A percentile compares a stretch with the other conserved stretches of the same genome.
Evolutionary conservation across 2,329 filamentous ascomycete species (phyloP).

Genomic region (Coniella vitis): DNA sequence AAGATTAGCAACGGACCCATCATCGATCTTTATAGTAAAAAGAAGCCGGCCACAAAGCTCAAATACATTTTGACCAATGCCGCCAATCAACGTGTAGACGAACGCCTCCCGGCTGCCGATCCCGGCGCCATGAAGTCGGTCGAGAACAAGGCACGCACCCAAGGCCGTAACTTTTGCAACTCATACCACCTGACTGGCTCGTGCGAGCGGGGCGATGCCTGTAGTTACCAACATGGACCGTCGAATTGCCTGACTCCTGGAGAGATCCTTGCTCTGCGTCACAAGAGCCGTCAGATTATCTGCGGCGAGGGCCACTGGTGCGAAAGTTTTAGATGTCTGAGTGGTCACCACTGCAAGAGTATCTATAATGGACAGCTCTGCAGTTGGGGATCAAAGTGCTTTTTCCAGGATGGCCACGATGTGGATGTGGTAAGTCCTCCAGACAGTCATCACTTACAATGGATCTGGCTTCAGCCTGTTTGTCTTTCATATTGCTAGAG

Average conservation of each 20-base stretch:
- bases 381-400: slow-evolving; percentile 10
- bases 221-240: slow-evolving; percentile 11
- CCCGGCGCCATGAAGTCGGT: slow-evolving; percentile 3
- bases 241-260: neutral
- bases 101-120: slow-evolving; percentile 9
- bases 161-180: slow-evolving; percentile 16
- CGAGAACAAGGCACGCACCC: slow-evolving; percentile 8
- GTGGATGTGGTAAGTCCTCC: neutral
- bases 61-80: slow-evolving; percentile 14
- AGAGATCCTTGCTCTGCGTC: slow-evolving; percentile 12
- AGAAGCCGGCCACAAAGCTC: slow-evolving; percentile 1
- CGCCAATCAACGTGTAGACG: slow-evolving; percentile 13
- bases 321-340: slow-evolving; percentile 7
- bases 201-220: slow-evolving; percentile 10
- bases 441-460: no score
- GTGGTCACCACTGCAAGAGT: slow-evolving; percentile 16
- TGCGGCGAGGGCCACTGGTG: slow-evolving; percentile 11
- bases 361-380: slow-evolving; percentile 8
- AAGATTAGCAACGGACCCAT: slow-evolving; percentile 10
- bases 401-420: slow-evolving; percentile 13
- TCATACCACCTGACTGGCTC: slow-evolving; percentile 8
- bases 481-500: no score
- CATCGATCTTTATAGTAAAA: slow-evolving; percentile 13
- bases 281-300: slow-evolving; percentile 15
- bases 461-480: no score